These are phyloP conservation scores for Papiliotrema laurentii DNA, from an alignment of 1,284 basidiomycete genomes.

Conservation along the genomic window DNA sequence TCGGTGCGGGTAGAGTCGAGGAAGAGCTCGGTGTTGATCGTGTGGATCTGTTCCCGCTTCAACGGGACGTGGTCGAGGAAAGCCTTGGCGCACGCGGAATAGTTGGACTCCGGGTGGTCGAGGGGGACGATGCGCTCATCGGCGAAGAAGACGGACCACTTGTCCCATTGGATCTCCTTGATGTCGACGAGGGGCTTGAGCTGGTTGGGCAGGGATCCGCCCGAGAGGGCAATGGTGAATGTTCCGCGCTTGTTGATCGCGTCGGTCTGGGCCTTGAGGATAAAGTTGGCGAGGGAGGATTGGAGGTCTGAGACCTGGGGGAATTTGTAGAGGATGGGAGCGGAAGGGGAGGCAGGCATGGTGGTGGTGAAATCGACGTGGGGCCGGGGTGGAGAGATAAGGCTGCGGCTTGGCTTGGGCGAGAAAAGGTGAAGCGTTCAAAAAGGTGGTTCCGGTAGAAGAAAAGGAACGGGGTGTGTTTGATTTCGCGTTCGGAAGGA, in stretches of 20 bases:
- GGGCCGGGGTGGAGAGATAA: not conserved
- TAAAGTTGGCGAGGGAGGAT: slow-evolving; percentile 69
- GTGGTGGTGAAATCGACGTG: slow-evolving; percentile 6
- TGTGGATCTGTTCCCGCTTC: slow-evolving; percentile 67
- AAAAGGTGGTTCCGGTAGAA: too few relatives aligned
- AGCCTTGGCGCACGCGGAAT: slow-evolving; percentile 66
- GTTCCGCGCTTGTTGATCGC: slow-evolving; percentile 79
- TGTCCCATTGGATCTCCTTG: slow-evolving; percentile 80
- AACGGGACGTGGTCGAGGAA: slow-evolving; percentile 84
- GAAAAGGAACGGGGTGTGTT: not conserved
- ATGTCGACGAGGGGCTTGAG: slow-evolving; percentile 67
- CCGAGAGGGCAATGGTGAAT: slow-evolving; percentile 90
- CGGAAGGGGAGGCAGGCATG: slow-evolving; percentile 43
- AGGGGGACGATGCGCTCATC: slow-evolving; percentile 93
- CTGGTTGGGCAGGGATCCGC: slow-evolving; percentile 85
- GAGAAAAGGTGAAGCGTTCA: too few relatives aligned
- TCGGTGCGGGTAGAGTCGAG: slow-evolving; percentile 47
- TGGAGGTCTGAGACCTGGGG: slow-evolving; percentile 53
- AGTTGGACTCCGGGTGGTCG: slow-evolving; percentile 89
- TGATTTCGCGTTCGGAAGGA: too few relatives aligned
- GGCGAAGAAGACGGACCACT: slow-evolving; percentile 96
- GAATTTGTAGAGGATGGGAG: slow-evolving; percentile 73
- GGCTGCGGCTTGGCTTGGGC: not conserved
- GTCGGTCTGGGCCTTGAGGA: slow-evolving; percentile 83
- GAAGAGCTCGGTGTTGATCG: slow-evolving; percentile 68